These are phyloP conservation scores for Cladosporium oxysporum DNA, from an alignment of 2,329 filamentous ascomycete genomes.

Conservation along the genomic window DNA sequence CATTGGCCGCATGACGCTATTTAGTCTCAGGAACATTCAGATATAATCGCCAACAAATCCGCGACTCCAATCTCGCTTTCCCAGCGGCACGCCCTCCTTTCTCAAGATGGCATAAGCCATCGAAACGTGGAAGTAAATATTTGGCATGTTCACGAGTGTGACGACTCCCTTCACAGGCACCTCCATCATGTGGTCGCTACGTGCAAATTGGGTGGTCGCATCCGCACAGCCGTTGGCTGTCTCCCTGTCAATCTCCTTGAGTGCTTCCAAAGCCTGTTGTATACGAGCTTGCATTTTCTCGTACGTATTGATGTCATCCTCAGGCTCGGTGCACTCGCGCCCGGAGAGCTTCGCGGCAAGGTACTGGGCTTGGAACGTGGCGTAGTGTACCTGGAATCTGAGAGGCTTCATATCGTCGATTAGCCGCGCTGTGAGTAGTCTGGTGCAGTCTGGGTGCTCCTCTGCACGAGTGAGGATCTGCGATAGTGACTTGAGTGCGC, in stretches of 20 bases:
- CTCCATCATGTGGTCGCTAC: not conserved
- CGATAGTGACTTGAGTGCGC: conserved; percentile 5
- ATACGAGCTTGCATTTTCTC: conserved; percentile 10
- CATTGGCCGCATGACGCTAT: not conserved
- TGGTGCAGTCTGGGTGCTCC: not conserved
- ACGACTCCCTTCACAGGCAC: not conserved
- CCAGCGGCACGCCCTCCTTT: conserved; percentile 5
- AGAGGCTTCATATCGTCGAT: conserved; percentile 7
- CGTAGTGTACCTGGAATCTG: conserved; percentile 12
- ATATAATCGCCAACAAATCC: not conserved
- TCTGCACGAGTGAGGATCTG: not conserved
- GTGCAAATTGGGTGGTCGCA: not conserved
- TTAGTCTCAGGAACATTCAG: not conserved
- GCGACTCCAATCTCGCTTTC: conserved; percentile 12
- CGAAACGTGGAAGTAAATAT: conserved; percentile 9
- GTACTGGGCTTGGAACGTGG: conserved; percentile 5
- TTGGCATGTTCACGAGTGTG: not conserved
- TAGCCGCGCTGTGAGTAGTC: not conserved
- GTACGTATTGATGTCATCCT: conserved; percentile 4
- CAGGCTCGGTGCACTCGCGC: not conserved
- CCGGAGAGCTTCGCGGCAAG: not conserved
- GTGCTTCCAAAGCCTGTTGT: not conserved
- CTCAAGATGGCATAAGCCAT: conserved; percentile 15
- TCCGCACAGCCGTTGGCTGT: not conserved
- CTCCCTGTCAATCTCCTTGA: not conserved